Evolutionary conservation across 805 yeast genomes (phyloP), one percentile per base, ranked within the genome.

Genomic region (Kodamaea hsintzibuensis): DNA sequence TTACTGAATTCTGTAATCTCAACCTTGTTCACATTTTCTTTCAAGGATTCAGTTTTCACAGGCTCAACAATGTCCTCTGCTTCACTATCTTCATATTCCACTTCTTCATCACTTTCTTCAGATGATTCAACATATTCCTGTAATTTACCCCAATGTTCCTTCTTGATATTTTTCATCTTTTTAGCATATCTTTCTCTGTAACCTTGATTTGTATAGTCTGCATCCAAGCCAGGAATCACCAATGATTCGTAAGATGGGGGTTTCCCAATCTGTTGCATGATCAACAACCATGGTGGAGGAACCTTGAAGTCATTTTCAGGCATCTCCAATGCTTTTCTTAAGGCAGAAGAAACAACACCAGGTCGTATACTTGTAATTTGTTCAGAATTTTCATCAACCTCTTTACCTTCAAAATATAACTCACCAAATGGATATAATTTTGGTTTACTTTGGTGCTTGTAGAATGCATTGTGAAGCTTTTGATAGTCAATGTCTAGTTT

Each of bases 401-500:
- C 91, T 58, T 86, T 78, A 4, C 92, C 93, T 64, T 92, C 98
- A 61, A 79, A 88, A 68, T 83, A 91, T 9, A 89, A 67, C 53
- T 90, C 93, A 12, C 98, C 98, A 69, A 77, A 86, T 1, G 74
- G 77, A 18, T 82, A 77, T 48, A 93, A 61, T 43, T 78, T 74
- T 0, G 98, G 98, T 60, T 84, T 86, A 0, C 85, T 76, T 62
- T 93, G 97, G 62, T 81, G 73, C 64, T 86, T 86, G 78, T 91
- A 92, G 63, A 93, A 92, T 0, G 97, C 96, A 66, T 89, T 89
- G 64, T 90, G 85, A 17, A 93, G 69, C 58, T 84, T 88, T 57
- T 82, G 86, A 65, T 88, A 92, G 68, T 93, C 98, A 19, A 95
- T 81, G 66, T 93, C 98, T 18, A 93, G 68, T 50, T 84, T 77